Conservation (phyloP, 495 filamentous ascomycete genomes). For the Neurospora sp. region DNA sequence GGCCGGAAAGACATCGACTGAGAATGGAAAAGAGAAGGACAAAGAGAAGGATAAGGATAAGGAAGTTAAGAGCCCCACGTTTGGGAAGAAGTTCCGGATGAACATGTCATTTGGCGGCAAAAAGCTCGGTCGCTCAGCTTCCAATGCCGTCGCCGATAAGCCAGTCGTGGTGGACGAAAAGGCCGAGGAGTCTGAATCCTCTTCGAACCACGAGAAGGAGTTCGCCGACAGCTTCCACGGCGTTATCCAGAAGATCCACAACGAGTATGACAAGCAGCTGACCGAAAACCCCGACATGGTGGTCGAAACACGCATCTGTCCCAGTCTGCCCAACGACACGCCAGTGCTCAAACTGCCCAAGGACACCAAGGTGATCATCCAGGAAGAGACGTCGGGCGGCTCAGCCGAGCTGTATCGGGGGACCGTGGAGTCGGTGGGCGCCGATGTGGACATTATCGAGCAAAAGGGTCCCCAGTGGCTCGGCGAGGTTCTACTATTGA, state of each 20-base stretch:
- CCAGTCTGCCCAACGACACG: slow-evolving; percentile 74
- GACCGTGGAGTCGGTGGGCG: slow-evolving; percentile 64
- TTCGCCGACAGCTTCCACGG: slow-evolving; percentile 77
- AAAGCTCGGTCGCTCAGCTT: slow-evolving; percentile 67
- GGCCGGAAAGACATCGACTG: slow-evolving; percentile 24
- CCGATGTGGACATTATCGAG: slow-evolving; percentile 76
- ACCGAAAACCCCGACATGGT: slow-evolving; percentile 41
- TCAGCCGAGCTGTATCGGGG: slow-evolving; percentile 88
- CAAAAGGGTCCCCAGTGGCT: slow-evolving; percentile 82
- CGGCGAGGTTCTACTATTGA: slow-evolving; percentile 79
- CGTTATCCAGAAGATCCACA: slow-evolving; percentile 64
- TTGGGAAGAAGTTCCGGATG: slow-evolving; percentile 83
- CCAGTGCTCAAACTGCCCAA: slow-evolving; percentile 71
- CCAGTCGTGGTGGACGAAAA: slow-evolving; percentile 64
- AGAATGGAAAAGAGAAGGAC: slow-evolving; percentile 27
- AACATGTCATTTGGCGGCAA: slow-evolving; percentile 70
- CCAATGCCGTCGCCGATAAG: slow-evolving; percentile 58
- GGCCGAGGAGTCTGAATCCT: slow-evolving; percentile 48
- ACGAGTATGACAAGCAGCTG: slow-evolving; percentile 63
- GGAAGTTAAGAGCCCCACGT: slow-evolving; percentile 64
- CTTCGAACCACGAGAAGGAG: slow-evolving; percentile 73
- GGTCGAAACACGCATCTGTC: slow-evolving; percentile 57
- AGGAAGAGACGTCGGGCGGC: slow-evolving; percentile 88
- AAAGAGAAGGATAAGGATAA: slow-evolving; percentile 55
- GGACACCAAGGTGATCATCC: slow-evolving; percentile 79